These are phyloP conservation scores for Gossypium schwendimanii DNA, from an alignment of 441 rosid species.

Conservation along the genomic window DNA sequence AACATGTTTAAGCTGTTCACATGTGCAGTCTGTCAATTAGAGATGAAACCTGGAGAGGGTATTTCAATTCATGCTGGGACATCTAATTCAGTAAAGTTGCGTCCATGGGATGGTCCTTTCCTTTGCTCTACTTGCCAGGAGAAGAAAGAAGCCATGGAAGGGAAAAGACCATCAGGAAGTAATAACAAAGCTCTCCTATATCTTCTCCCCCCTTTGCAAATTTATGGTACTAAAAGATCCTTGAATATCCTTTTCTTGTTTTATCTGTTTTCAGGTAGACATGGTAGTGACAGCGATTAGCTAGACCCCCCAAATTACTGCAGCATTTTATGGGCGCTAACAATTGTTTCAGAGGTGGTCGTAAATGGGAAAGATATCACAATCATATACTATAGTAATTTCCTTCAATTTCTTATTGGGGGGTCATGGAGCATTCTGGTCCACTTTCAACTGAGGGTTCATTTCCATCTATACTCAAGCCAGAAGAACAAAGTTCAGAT, in stretches of 20 bases:
- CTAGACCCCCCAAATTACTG: slow-evolving; percentile 14
- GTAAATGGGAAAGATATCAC: slow-evolving; percentile 21
- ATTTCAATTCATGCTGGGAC: slow-evolving; percentile 80
- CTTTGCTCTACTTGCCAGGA: slow-evolving; percentile 95
- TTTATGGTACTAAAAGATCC: slow-evolving; percentile 5
- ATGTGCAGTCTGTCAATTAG: slow-evolving; percentile 97
- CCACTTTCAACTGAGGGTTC: slow-evolving; percentile 21
- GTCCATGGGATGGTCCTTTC: slow-evolving; percentile 99
- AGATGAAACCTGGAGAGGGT: slow-evolving; percentile 93
- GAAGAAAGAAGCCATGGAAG: slow-evolving; percentile 98
- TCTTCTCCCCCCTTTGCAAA: neutral
- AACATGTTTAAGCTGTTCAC: slow-evolving; percentile 89
- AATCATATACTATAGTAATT: slow-evolving; percentile 7
- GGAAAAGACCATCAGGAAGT: slow-evolving; percentile 80
- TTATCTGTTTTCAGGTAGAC: slow-evolving; percentile 48
- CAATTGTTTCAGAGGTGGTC: slow-evolving; percentile 33
- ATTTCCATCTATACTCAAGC: slow-evolving; percentile 21
- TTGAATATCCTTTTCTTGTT: neutral
- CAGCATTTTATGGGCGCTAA: slow-evolving; percentile 23
- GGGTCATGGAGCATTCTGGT: slow-evolving; percentile 13
- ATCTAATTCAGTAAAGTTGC: slow-evolving; percentile 49
- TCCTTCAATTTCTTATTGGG: slow-evolving; percentile 18
- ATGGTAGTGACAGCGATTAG: slow-evolving; percentile 89
- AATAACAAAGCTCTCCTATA: slow-evolving; percentile 3
- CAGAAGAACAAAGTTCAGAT: slow-evolving; percentile 23